Evolutionary conservation across 768 basidiomycete species (phyloP), one percentile per base, ranked within the genome.

Genomic region (Suillus alpinus): DNA sequence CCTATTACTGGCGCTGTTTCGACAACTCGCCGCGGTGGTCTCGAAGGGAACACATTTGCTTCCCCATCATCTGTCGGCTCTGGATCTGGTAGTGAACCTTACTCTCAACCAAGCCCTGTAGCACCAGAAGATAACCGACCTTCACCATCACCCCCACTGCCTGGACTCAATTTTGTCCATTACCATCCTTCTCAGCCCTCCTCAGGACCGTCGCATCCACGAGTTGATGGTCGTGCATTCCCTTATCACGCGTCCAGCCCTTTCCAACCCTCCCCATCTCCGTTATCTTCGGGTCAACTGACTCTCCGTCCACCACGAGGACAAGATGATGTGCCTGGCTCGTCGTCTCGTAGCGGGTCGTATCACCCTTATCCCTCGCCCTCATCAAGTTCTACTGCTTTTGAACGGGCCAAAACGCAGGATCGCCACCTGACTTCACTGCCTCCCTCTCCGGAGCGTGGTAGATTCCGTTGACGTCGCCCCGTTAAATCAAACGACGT

Each of bases 71-170:
- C 85, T 51, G 75, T 81, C 31, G 83, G 81, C 26, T 85, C 85
- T n/a, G 77, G 76, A 31, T 83, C 84, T 20, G 83, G 84, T 39
- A 84, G 79, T 67, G 86, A 87, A 9, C 75, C 79, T 51, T 88
- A 81, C 67, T 73, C 79, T 53, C 80, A 80, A 40, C 72, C 84
- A 49, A 75, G 78, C 57, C 76, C 78, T 51, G 71, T 79, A 60
- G 69, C 70, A 40, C 67, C 70, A 34, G 71, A 73, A 56, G 73
- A 72, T 44, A 67, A 77, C 62, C 84, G 82, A 16, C 83, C 86
- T 1, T 88, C 88, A 18, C 88, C 88, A 20, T 87, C 88, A n/a
- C 88, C 89, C 18, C 85, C 86, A 6, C 78, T 83, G 18, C 75
- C 76, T 50, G 76, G 71, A 56, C 72, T 83, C 71, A 83, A 75